Evolutionary conservation across 2,329 filamentous ascomycete genomes (phyloP), one percentile per base, ranked within the genome.

Genomic region (Phialocephala sp.): DNA sequence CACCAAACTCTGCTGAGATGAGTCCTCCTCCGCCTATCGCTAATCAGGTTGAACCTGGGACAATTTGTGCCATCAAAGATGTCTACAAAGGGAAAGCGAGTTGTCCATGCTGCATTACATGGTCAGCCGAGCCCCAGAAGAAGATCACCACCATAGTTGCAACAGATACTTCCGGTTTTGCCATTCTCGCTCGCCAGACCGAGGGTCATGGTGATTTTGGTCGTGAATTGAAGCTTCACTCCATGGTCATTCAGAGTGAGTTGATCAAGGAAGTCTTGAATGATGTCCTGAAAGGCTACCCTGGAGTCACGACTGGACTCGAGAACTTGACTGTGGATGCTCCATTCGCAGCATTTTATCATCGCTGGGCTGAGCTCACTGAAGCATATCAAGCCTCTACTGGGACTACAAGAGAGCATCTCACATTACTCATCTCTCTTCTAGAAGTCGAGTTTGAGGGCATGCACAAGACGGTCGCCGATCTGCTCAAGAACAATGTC

Each of bases 401-500:
- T 4, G 62, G 60, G 11, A 71, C 73, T 12, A 69, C 72, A 6
- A 68, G 66, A 45, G 66, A 72, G 22, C 77, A 78, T 61, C 69
- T 76, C 22, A 60, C 74, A 8, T 66, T 79, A 3, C 72, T 79
- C 6, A 70, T 76, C 47, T 63, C 72, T 52, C 74, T 77, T 54
- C 74, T 77, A 12, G 62, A 72, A 1, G 65, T 68, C 14, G 77
- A 79, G 63, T 59, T 72, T 39, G 57, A 58, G 20, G 64, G 62
- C 18, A 63, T 62, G 9, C 68, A 70, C 24, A 68, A 68, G n/a
- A 64, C 50, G 1, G 67, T 68, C 63, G 54, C 65, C 1, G 70
- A 72, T 41, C 76, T 79, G 72, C 76, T 75, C 47, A 76, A 72
- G 56, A 78, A 80, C 64, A 71, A 74, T 8, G 77, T 80, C 43